Evolutionary conservation across 768 basidiomycete species (phyloP).

Genomic region (Xerocomus potaroensis): DNA sequence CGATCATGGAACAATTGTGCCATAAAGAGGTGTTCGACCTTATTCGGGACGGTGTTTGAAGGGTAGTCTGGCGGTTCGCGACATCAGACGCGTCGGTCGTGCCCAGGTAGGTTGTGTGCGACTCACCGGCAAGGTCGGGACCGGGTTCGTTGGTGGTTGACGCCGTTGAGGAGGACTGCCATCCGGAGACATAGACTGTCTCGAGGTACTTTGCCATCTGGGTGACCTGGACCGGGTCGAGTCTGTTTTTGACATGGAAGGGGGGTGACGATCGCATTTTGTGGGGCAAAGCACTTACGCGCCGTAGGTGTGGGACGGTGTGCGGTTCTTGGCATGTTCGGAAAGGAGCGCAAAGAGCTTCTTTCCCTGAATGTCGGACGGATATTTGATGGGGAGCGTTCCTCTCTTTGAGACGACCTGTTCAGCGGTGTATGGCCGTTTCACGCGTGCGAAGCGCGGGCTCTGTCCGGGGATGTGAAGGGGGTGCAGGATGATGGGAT

Average conservation of each 20-base stretch:
- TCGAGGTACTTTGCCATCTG: constrained; percentile 99
- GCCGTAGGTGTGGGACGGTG: constrained; percentile 94
- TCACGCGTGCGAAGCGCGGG: constrained; percentile 82
- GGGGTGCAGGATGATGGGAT: not conserved
- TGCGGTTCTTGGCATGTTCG: constrained; percentile 70
- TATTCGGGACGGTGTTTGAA: constrained; percentile 97
- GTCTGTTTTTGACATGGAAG: constrained; percentile 42
- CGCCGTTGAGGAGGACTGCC: constrained; percentile 93
- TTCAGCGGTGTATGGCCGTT: constrained; percentile 87
- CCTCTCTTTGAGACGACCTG: constrained; percentile 95
- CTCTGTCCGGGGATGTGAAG: constrained; percentile 42
- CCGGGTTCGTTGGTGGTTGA: constrained; percentile 94
- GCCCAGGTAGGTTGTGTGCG: not conserved
- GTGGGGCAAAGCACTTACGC: constrained; percentile 61
- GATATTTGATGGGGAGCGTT: constrained; percentile 78
- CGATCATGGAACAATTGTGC: constrained; percentile 99
- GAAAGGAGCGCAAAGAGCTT: constrained; percentile 78
- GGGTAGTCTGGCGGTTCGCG: constrained; percentile 70
- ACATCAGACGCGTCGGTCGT: constrained; percentile 1
- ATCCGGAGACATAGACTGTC: constrained; percentile 97
- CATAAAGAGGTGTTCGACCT: constrained; percentile 97
- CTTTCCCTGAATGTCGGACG: constrained; percentile 79
- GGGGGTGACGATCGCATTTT: not conserved
- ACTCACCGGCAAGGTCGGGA: constrained; percentile 90
- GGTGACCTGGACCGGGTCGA: constrained; percentile 96